These are phyloP conservation scores for Coemansia sp. DNA, from an alignment of 192 early-diverging fungal genomes.

Conservation along the genomic window DNA sequence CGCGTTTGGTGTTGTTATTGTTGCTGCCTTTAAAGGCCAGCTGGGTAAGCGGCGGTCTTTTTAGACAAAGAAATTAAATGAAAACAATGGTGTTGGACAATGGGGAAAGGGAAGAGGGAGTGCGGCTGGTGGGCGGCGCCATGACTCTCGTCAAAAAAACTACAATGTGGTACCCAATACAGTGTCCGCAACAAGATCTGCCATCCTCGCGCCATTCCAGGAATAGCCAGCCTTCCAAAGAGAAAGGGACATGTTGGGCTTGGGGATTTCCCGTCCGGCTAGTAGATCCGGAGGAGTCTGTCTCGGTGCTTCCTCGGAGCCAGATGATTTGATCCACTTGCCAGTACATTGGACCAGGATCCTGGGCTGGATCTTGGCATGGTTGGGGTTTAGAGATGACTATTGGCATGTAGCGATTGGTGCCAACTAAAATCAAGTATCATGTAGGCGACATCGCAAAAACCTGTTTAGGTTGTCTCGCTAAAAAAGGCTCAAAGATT, in stretches of 20 bases:
- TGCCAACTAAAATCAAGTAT: not conserved
- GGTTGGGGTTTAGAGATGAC: not conserved
- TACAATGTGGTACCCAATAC: not conserved
- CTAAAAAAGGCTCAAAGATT: not conserved
- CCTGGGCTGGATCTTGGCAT: not conserved
- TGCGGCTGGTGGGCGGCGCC: conserved; percentile 3
- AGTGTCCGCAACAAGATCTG: not conserved
- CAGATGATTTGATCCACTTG: not conserved
- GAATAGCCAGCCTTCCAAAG: not conserved
- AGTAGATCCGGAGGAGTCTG: not conserved
- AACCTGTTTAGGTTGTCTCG: not conserved
- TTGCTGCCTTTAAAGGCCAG: not conserved
- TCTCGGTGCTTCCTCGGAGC: not conserved
- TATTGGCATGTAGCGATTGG: not conserved
- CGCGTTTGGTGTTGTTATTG: not conserved
- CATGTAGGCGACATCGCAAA: not conserved
- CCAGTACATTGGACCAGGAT: not conserved
- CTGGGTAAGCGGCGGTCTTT: not conserved
- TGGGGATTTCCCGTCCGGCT: not conserved
- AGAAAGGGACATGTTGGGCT: not conserved
- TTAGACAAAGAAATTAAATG: not conserved
- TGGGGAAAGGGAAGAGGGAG: not conserved
- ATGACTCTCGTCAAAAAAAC: not conserved
- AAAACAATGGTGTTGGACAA: not conserved
- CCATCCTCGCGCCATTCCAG: not conserved